Evolutionary conservation across 2,329 filamentous ascomycete species (phyloP).

Genomic region (Epichloe gansuensis): DNA sequence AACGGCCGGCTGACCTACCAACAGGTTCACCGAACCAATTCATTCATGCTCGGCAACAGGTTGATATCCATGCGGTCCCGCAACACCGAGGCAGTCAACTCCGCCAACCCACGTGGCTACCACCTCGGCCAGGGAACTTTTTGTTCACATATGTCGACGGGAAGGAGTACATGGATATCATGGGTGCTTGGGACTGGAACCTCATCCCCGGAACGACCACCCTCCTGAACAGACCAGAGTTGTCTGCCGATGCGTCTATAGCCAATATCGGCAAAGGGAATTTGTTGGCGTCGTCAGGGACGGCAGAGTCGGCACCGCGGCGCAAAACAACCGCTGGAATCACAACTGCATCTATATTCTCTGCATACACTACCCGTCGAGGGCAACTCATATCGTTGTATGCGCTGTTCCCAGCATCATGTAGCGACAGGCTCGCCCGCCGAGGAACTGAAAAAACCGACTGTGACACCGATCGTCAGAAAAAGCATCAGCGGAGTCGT

Average conservation of each 20-base stretch:
- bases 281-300: constrained; percentile 13
- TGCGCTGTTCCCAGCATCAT: constrained; percentile 11
- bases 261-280: constrained; percentile 9
- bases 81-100: constrained; percentile 13
- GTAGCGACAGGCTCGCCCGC: constrained; percentile 1
- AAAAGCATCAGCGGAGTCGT: constrained; percentile 10
- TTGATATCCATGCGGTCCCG: constrained; percentile 11
- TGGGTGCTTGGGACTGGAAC: constrained; percentile 15
- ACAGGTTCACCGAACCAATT: constrained; percentile 9
- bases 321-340: constrained; percentile 11
- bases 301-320: constrained; percentile 10
- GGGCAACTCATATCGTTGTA: constrained; percentile 5
- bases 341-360: constrained; percentile 11
- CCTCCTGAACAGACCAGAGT: constrained; percentile 9
- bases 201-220: constrained; percentile 13
- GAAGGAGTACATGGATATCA: constrained; percentile 14
- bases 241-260: background rate
- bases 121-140: constrained; percentile 15
- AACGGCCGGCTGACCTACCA: background rate
- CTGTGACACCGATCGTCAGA: constrained; percentile 8
- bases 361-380: constrained; percentile 10
- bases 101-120: constrained; percentile 13
- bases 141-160: constrained; percentile 12
- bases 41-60: constrained; percentile 11
- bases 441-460: constrained; percentile 6